Evolutionary conservation across 2,329 filamentous ascomycete species (phyloP), one percentile per base, ranked within the genome.

Genomic region (Thermomyces lanuginosus): DNA sequence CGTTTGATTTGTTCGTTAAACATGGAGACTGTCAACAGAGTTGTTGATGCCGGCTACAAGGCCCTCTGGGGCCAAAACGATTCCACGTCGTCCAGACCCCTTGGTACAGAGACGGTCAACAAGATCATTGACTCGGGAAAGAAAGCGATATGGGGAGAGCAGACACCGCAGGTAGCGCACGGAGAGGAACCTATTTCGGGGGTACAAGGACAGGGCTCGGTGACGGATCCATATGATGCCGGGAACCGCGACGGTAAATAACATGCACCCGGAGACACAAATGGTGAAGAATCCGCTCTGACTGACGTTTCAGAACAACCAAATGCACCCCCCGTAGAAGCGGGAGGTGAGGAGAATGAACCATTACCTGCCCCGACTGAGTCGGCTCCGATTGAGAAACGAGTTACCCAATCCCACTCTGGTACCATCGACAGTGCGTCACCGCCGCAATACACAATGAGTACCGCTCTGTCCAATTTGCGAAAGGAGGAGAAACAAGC

Each of bases 221-320:
- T 61, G 22, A 69, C 67, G 8, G 74, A 86, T 48, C 81, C 81
- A 0, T 91, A 73, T 41, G 81, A 89, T 45, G 70, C 71, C 31
- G 81, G 81, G 25, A 89, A 89, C 48, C 55, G 68, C n/a, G 63
- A 69, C 58, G 65, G 61, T 70, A 49, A 39, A 55, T 36, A 22
- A n/a, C n/a, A n/a, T n/a, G n/a, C n/a, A n/a, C n/a, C n/a, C n/a
- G n/a, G n/a, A n/a, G n/a, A n/a, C n/a, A n/a, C n/a, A n/a, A n/a
- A n/a, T n/a, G n/a, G n/a, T n/a, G n/a, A n/a, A n/a, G n/a, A n/a
- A n/a, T n/a, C n/a, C n/a, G n/a, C n/a, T n/a, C n/a, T n/a, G n/a
- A n/a, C n/a, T n/a, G n/a, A n/a, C n/a, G n/a, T n/a, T n/a, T n/a
- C n/a, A n/a, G n/a, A n/a, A n/a, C n/a, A n/a, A n/a, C n/a, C n/a